Evolutionary conservation across 495 filamentous ascomycete genomes (phyloP), one percentile per base, ranked within the genome.

Genomic region (Saxophila tyrrhenica): DNA sequence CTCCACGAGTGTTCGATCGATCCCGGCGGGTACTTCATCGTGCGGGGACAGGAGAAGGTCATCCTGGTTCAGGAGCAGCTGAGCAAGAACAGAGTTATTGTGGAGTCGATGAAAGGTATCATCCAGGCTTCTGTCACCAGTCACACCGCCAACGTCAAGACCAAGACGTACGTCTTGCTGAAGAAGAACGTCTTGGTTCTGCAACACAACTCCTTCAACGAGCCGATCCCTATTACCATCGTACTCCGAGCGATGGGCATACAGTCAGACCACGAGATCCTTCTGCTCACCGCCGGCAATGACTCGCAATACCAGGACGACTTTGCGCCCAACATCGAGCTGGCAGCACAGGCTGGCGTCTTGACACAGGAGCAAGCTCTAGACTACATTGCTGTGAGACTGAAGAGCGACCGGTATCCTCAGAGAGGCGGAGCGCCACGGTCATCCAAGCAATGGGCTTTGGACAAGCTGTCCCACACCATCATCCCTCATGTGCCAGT

Each of bases 61-160:
- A 97, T 99, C 64, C 77, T 99, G 15, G 90, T 97, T 32, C 92
- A 97, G 67, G 92, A 99, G 61, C 92, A 97, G 68, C 72, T 97
- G 65, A 97, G 91, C 75, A 97, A 97, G 74, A 99, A 99, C 70
- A 78, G 92, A 72, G 87, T 97, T 55, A 95, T 99, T 64, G 89
- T 99, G 9, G 94, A 99, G 68, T 80, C 84, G 39, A 90, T 91
- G 65, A 95, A 94, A 58, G 85, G 83, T 23, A 84, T 94, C 54
- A 86, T 95, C n/a, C 85, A 89, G 59, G 94, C 94, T 19, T 95
- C 89, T 7, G 94, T 97, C n/a, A 98, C 67, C 39, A 94, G 89
- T 80, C 95, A 89, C 15, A 96, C 94, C 2, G 87, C 95, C 63
- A 90, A 96, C 70, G 80, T 91, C 46, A 95, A 96, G 68, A 95